Evolutionary conservation across 257 asterid genomes (phyloP).

Genomic region (Fraxinus pennsylvanica): DNA sequence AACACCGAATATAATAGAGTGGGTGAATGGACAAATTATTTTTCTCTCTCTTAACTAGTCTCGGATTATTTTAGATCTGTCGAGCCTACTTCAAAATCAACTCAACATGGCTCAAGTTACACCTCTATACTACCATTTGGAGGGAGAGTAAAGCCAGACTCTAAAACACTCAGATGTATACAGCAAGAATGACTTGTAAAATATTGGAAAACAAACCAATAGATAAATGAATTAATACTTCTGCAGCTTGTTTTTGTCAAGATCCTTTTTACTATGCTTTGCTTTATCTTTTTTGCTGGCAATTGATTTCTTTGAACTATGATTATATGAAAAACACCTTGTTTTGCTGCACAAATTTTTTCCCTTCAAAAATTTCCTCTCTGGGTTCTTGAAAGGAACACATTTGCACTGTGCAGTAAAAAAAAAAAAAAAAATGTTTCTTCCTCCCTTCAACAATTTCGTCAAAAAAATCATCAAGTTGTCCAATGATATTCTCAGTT

Average conservation of each 20-base stretch:
- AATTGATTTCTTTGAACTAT: slow-evolving; percentile 35
- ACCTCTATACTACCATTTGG: too few relatives aligned
- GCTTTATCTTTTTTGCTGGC: slow-evolving; percentile 28
- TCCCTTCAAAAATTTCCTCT: slow-evolving; percentile 28
- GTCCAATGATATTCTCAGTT: slow-evolving; percentile 67
- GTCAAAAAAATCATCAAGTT: slow-evolving; percentile 91
- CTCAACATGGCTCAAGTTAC: too few relatives aligned
- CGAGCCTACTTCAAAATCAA: neutral
- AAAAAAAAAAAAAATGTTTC: slow-evolving; percentile 47
- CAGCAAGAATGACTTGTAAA: slow-evolving; percentile 14
- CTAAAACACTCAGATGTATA: too few relatives aligned
- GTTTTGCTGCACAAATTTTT: slow-evolving; percentile 7
- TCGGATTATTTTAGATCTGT: neutral
- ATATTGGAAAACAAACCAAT: slow-evolving; percentile 21
- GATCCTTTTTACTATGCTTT: neutral
- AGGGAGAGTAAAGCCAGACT: too few relatives aligned
- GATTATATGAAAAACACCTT: slow-evolving; percentile 19
- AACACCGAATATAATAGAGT: too few relatives aligned
- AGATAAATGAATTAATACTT: slow-evolving; percentile 22
- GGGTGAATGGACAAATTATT: too few relatives aligned
- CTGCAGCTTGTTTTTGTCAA: slow-evolving; percentile 48
- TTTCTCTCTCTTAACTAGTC: too few relatives aligned
- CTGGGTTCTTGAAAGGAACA: slow-evolving; percentile 31
- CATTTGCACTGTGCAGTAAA: slow-evolving; percentile 28
- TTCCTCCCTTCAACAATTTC: slow-evolving; percentile 95